phyloP scores from a whole-genome alignment of 805 yeast species.

The Wickerhamiella parazyma region DNA sequence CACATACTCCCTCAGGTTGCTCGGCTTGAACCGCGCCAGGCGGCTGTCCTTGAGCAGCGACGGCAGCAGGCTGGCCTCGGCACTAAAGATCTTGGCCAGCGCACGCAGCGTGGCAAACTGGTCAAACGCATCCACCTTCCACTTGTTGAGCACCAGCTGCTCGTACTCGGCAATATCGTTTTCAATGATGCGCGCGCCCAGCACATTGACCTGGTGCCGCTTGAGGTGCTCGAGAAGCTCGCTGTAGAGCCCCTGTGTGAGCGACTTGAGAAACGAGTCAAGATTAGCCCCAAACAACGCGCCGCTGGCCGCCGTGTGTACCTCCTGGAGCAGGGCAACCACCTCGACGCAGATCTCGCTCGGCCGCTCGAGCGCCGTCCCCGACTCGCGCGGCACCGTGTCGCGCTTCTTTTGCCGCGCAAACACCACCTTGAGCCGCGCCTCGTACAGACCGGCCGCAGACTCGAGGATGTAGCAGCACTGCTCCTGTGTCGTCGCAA shows the following conservation, averaged over 20 bases:
- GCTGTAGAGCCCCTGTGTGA: constrained; percentile 46
- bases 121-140: constrained; percentile 52
- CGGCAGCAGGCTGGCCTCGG: constrained; percentile 63
- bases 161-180: constrained; percentile 74
- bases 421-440: constrained; percentile 37
- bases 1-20: constrained; percentile 17
- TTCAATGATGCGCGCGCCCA: constrained; percentile 72
- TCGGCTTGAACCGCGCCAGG: constrained; percentile 49
- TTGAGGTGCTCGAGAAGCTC: constrained; percentile 58
- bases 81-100: constrained; percentile 71
- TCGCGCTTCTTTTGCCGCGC: constrained; percentile 67
- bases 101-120: constrained; percentile 62
- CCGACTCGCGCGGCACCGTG: constrained; percentile 28
- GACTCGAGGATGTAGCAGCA: constrained; percentile 53
- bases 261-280: constrained; percentile 35
- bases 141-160: constrained; percentile 42
- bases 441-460: constrained; percentile 39
- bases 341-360: constrained; percentile 60
- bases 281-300: constrained; percentile 37
- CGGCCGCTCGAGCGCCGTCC: constrained; percentile 24
- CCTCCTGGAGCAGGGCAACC: constrained; percentile 36
- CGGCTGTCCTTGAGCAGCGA: constrained; percentile 75
- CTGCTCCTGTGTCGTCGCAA: constrained; percentile 44
- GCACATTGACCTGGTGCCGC: constrained; percentile 59
- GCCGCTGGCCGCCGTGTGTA: constrained; percentile 29